Evolutionary conservation across 371 early-diverging fungal species (phyloP).

Genomic region (Lichtheimia ramosa): DNA sequence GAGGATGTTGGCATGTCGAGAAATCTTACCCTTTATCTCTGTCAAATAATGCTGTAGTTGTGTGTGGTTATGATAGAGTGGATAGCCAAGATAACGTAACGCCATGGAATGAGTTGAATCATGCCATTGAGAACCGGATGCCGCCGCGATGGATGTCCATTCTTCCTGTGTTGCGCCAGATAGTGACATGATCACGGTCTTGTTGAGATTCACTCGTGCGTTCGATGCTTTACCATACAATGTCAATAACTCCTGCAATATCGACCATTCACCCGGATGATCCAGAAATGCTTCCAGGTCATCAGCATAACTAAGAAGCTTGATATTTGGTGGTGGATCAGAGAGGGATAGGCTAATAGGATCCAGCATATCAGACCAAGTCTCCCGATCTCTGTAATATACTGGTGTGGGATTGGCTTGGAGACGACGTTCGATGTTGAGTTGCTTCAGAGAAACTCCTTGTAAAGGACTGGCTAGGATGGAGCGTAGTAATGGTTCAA

Average conservation of each 20-base stretch:
- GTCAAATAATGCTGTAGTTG: not conserved
- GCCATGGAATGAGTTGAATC: too few relatives aligned
- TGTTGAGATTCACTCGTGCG: not conserved
- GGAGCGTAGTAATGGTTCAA: conserved; percentile 26
- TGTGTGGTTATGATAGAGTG: not conserved
- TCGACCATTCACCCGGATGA: not conserved
- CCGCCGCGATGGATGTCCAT: too few relatives aligned
- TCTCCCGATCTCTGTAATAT: too few relatives aligned
- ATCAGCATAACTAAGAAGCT: conserved; percentile 6
- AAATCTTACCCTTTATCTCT: not conserved
- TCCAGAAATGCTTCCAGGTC: conserved; percentile 1
- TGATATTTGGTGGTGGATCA: not conserved
- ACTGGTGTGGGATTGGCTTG: too few relatives aligned
- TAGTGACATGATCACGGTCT: not conserved
- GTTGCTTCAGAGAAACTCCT: too few relatives aligned
- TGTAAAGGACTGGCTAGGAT: not conserved
- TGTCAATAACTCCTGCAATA: too few relatives aligned
- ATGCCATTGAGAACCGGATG: not conserved
- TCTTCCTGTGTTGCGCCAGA: not conserved
- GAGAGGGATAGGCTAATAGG: too few relatives aligned
- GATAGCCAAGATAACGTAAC: not conserved
- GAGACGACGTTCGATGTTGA: too few relatives aligned
- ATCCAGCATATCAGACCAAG: too few relatives aligned
- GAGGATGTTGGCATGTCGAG: not conserved
- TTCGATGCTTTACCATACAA: conserved; percentile 4